A percentile compares a stretch with the other conserved stretches of the same genome.
Evolutionary conservation across 257 asterid genomes (phyloP).

Genomic region (Solanum sejunctum): DNA sequence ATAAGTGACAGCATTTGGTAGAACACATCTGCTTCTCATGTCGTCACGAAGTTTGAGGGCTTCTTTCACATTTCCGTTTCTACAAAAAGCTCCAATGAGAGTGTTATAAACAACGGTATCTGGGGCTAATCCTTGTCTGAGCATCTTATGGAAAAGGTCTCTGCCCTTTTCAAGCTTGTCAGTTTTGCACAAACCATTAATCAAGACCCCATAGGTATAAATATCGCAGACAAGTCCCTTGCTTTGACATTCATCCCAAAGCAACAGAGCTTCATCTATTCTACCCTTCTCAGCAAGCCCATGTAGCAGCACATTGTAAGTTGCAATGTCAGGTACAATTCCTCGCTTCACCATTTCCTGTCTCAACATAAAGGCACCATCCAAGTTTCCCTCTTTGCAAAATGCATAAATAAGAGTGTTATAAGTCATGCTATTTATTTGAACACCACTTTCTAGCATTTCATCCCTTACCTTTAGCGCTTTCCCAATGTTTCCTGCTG

Average conservation of each 20-base stretch:
- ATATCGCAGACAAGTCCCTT: constrained; percentile 39
- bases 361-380: constrained; percentile 44
- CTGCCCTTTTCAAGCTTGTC: constrained; percentile 49
- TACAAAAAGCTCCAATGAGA: constrained; percentile 50
- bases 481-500: constrained; percentile 35
- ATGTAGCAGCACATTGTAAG: constrained; percentile 48
- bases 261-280: constrained; percentile 56
- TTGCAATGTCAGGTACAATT: constrained; percentile 37
- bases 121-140: constrained; percentile 22
- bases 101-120: constrained; percentile 52
- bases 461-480: constrained; percentile 52
- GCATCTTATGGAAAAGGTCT: constrained; percentile 37
- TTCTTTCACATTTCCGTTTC: constrained; percentile 34
- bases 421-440: constrained; percentile 47
- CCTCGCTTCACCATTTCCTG: constrained; percentile 59
- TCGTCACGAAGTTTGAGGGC: constrained; percentile 50
- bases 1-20: constrained; percentile 48
- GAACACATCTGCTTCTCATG: constrained; percentile 48
- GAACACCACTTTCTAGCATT: constrained; percentile 37
- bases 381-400: constrained; percentile 50
- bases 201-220: constrained; percentile 52
- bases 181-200: constrained; percentile 54
- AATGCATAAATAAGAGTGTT: constrained; percentile 61
- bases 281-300: constrained; percentile 39
- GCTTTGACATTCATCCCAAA: constrained; percentile 62